A percentile compares a stretch with the other conserved stretches of the same genome.
Evolutionary conservation across 257 asterid genomes (phyloP).

Genomic region (Petrea volubilis): DNA sequence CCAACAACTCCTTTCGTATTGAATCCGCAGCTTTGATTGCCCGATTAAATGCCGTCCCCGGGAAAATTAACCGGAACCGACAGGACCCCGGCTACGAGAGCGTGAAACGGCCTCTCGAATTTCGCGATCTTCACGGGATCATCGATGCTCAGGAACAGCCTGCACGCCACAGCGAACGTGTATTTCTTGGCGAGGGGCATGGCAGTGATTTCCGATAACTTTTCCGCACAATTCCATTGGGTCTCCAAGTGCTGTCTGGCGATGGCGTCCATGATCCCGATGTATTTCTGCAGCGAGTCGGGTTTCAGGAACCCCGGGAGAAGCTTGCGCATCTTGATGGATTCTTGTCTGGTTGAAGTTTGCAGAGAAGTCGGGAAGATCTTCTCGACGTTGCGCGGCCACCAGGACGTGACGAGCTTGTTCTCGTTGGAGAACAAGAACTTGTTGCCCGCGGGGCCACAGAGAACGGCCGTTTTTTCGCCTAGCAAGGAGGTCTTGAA

Average conservation of each 20-base stretch:
- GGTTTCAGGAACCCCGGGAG: conserved; percentile 18
- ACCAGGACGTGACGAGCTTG: conserved; percentile 37
- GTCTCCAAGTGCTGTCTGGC: conserved; percentile 6
- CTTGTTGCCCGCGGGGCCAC: conserved; percentile 37
- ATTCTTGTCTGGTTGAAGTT: conserved; percentile 16
- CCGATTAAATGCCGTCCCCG: conserved; percentile 14
- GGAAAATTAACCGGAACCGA: conserved; percentile 15
- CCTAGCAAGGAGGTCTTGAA: conserved; percentile 40
- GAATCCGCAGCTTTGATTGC: conserved; percentile 14
- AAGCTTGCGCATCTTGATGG: conserved; percentile 9
- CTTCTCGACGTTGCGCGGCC: conserved; percentile 25
- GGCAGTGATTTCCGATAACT: neutral
- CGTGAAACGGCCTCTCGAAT: neutral
- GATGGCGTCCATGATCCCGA: conserved; percentile 19
- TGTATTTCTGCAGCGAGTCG: conserved; percentile 11
- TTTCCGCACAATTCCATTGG: neutral
- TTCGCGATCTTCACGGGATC: neutral
- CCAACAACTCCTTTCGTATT: conserved; percentile 14
- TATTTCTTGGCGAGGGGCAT: conserved; percentile 16
- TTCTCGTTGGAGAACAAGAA: conserved; percentile 36
- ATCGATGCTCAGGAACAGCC: conserved; percentile 18
- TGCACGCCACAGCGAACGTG: conserved; percentile 3
- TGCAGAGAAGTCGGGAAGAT: conserved; percentile 20
- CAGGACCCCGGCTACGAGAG: neutral
- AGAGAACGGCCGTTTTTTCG: conserved; percentile 29